Base-by-base conservation (phyloP, 257 asterid genomes). In the Striga asiatica region DNA sequence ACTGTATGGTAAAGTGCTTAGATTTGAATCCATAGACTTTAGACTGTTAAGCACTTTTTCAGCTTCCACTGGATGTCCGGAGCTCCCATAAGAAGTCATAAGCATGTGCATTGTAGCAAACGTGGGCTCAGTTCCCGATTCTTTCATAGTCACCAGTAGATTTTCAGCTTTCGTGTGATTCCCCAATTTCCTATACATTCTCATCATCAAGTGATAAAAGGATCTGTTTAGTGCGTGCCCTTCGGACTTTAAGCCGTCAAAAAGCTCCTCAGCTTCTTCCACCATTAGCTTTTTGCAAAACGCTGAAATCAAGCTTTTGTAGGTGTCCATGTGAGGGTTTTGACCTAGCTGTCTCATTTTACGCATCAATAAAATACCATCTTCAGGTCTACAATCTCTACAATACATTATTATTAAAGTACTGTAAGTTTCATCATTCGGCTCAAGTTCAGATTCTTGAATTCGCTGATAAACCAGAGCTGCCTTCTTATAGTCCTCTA, bases 121-220 rank as follows among this genome's bases (percentile, higher is more conserved):
- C 14, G 81, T 75, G 54, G 98, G 95, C 62, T 84, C 85, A 32
- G 87, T 48, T 63, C 93, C 95, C n/a, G 94, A 77, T 77, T 84
- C 94, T 76, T 87, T 74, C 98, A 91, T 91, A 58, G 71, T 76
- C 63, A 49, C 75, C 25, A 87, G 70, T 68, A 91, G 65, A 32
- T 72, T 63, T 76, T 87, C 97, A 28, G 98, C 97, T 74, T 91
- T 74, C 28, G 76, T 65, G 54, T 82, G 87, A 62, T 84, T 66
- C 6, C 83, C 93, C 1, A 78, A 77, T 56, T 61, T 80, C 80
- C 98, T 69, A 54, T 84, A 91, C 89, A 91, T 78, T 73, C 84
- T 91, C 95, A 91, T 87, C 98, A 91, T 91, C 72, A 91, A 69
- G 71, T 91, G 98, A 71, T 84, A 91, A 67, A 91, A 82, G 5